Evolutionary conservation across 176 grass and related monocot species (phyloP).

Genomic region (Zea luxurians): DNA sequence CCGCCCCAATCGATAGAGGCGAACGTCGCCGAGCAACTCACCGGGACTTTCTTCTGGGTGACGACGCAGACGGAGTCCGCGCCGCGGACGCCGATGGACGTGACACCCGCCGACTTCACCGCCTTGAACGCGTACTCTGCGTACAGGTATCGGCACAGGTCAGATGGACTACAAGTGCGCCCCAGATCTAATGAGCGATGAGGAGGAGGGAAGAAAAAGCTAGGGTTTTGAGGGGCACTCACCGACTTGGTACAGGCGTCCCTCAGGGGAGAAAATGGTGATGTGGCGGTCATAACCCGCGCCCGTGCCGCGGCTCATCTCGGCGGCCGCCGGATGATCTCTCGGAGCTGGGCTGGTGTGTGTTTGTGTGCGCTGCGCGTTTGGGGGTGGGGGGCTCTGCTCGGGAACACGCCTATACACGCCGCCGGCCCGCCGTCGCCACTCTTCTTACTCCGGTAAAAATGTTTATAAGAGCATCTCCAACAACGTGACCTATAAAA

Average conservation of each 20-base stretch:
- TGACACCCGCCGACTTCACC: constrained; percentile 86
- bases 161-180: constrained; percentile 1
- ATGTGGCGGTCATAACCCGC: constrained; percentile 99
- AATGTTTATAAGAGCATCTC: too few relatives aligned
- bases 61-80: constrained; percentile 91
- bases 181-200: constrained; percentile 25
- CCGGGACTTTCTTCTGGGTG: constrained; percentile 99
- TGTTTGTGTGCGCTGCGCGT: neutral
- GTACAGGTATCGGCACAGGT: neutral
- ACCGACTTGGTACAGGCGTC: constrained; percentile 99
- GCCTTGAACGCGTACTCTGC: constrained; percentile 99
- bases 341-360: constrained; percentile 13
- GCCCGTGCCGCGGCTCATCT: constrained; percentile 80
- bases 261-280: constrained; percentile 99
- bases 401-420: neutral
- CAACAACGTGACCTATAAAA: too few relatives aligned
- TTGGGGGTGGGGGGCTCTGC: neutral
- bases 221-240: constrained; percentile 56
- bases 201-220: neutral
- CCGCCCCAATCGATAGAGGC: neutral
- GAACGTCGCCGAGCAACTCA: constrained; percentile 47
- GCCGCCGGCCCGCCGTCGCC: neutral
- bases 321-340: constrained; percentile 43
- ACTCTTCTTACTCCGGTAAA: constrained; percentile 20
- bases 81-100: constrained; percentile 94